A percentile compares a stretch with the other conserved stretches of the same genome.
phyloP scores from a whole-genome alignment of 164 flowering plant genomes.

The Hamamelis virginiana region DNA sequence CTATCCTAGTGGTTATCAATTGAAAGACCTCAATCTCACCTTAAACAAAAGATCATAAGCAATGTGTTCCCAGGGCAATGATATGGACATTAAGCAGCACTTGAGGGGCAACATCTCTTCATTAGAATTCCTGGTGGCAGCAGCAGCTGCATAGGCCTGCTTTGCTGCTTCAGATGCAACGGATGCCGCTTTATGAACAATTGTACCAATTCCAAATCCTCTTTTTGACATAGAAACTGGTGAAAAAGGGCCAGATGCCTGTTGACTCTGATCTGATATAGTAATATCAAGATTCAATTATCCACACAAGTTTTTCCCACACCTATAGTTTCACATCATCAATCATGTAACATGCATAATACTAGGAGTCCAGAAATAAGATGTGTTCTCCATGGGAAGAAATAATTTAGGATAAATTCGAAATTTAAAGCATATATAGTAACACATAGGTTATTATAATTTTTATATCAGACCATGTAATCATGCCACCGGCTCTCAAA shows the following conservation, averaged over 20 bases:
- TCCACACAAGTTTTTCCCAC: neutral
- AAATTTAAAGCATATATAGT: neutral
- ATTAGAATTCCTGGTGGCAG: constrained; percentile 47
- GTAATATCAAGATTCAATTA: constrained; percentile 9
- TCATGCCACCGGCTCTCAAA: no score
- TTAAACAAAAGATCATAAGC: constrained; percentile 92
- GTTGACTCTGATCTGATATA: constrained; percentile 78
- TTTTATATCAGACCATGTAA: no score
- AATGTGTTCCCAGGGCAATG: constrained; percentile 94
- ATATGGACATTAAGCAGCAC: constrained; percentile 94
- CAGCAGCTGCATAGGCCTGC: constrained; percentile 88
- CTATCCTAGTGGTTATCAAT: neutral
- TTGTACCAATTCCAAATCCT: constrained; percentile 68
- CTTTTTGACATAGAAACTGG: constrained; percentile 55
- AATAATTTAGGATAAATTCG: neutral
- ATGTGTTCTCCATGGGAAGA: neutral
- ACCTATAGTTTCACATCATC: neutral
- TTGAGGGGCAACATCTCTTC: constrained; percentile 84
- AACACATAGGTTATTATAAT: no score
- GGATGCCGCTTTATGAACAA: constrained; percentile 87
- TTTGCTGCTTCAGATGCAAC: constrained; percentile 91
- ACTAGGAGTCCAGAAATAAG: neutral
- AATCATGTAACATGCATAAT: neutral
- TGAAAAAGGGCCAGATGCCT: constrained; percentile 59
- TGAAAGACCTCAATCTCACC: constrained; percentile 36